Conservation (phyloP, 345 rosid species). For the Psidium friedrichsthalianum region DNA sequence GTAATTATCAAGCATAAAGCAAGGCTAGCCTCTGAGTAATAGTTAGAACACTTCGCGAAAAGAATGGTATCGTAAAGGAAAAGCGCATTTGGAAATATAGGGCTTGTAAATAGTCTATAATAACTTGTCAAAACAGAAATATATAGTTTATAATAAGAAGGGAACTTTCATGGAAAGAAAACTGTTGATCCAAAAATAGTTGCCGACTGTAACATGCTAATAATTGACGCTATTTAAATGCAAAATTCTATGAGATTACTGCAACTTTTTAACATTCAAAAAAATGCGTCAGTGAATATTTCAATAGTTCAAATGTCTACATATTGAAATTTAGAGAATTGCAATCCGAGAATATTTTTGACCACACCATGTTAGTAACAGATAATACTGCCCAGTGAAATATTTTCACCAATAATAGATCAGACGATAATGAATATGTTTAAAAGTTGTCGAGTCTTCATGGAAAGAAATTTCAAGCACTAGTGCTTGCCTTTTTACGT, state of each 20-base stretch:
- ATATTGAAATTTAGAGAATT: not conserved
- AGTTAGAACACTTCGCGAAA: not conserved
- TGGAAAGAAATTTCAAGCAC: not conserved
- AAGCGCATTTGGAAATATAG: not conserved
- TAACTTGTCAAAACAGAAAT: too few species aligned
- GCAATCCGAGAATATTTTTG: not conserved
- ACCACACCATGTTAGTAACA: not conserved
- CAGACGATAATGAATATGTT: not conserved
- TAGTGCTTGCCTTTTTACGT: not conserved
- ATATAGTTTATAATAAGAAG: not conserved
- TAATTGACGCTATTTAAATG: not conserved
- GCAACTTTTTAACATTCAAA: not conserved
- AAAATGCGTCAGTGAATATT: not conserved
- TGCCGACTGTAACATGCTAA: not conserved
- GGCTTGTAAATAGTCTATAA: not conserved
- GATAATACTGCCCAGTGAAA: not conserved
- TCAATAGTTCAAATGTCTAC: not conserved
- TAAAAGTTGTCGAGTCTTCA: not conserved
- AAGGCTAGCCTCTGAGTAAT: not conserved
- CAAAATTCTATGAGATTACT: not conserved
- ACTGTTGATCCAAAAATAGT: not conserved
- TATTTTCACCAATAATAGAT: not conserved
- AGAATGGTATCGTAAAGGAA: not conserved
- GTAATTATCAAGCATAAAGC: not conserved
- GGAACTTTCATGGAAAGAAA: not conserved